Conservation (phyloP, 768 basidiomycete genomes). For the Kwoniella pini region DNA sequence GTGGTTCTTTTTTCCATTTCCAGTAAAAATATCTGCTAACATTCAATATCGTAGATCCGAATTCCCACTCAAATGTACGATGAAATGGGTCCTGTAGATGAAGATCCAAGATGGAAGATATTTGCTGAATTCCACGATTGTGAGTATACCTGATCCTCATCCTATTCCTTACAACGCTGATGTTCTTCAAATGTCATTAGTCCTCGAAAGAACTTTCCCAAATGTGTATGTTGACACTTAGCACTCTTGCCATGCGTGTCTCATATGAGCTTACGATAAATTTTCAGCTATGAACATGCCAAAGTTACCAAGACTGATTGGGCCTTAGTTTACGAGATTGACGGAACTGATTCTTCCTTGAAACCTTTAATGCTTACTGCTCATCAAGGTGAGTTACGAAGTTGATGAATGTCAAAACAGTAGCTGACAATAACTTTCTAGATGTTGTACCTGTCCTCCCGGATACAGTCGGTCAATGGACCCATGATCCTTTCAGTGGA, state of each 20-base stretch:
- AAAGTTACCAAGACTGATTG: slow-evolving; percentile 74
- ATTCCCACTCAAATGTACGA: slow-evolving; percentile 49
- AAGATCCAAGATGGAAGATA: slow-evolving; percentile 42
- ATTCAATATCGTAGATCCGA: slow-evolving; percentile 12
- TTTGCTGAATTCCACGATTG: slow-evolving; percentile 42
- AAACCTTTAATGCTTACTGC: slow-evolving; percentile 66
- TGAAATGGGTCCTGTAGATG: slow-evolving; percentile 48
- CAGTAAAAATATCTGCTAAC: not conserved
- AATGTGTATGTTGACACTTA: slow-evolving; percentile 38
- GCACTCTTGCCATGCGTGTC: no score
- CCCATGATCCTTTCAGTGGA: slow-evolving; percentile 66
- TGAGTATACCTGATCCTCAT: slow-evolving; percentile 6
- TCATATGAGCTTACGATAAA: no score
- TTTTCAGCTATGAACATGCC: slow-evolving; percentile 65
- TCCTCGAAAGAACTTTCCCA: slow-evolving; percentile 54
- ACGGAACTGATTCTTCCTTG: slow-evolving; percentile 62
- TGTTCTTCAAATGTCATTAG: slow-evolving; percentile 1
- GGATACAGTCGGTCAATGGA: slow-evolving; percentile 63
- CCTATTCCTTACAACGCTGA: not conserved
- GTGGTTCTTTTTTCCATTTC: slow-evolving; percentile 1
- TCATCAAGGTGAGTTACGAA: slow-evolving; percentile 32
- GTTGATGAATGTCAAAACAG: not conserved
- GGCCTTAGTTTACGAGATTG: slow-evolving; percentile 72
- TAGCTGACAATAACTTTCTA: slow-evolving; percentile 42
- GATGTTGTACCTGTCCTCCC: slow-evolving; percentile 72